phyloP scores from a whole-genome alignment of 495 filamentous ascomycete species.

The Hypomontagnella submonticulosa region DNA sequence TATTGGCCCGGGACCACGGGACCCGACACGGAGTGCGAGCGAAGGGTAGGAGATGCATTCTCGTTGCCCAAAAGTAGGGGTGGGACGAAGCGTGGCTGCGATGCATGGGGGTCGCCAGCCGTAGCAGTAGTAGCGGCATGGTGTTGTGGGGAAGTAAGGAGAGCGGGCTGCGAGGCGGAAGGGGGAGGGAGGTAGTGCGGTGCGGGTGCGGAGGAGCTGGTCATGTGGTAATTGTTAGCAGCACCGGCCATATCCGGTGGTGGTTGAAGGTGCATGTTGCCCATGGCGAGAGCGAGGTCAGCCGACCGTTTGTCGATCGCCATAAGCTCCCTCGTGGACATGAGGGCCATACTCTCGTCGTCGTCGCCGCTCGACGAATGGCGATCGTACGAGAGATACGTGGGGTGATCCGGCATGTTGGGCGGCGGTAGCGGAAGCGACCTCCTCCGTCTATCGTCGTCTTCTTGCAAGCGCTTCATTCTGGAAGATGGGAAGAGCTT shows the following conservation, averaged over 20 bases:
- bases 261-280: conserved; percentile 45
- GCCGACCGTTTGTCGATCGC: conserved; percentile 50
- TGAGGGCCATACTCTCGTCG: conserved; percentile 49
- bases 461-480: conserved; percentile 49
- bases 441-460: conserved; percentile 25
- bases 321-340: conserved; percentile 59
- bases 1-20: conserved; percentile 21
- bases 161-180: conserved; percentile 42
- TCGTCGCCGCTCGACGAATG: conserved; percentile 48
- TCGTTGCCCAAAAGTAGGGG: conserved; percentile 36
- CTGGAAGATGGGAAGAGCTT: conserved; percentile 55
- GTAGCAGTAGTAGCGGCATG: conserved; percentile 16
- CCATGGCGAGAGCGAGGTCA: conserved; percentile 48
- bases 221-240: conserved; percentile 34
- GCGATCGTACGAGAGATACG: conserved; percentile 50
- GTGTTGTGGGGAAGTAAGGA: conserved; percentile 23
- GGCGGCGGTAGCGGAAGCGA: conserved; percentile 26
- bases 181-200: conserved; percentile 43
- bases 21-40: conserved; percentile 1
- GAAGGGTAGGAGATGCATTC: conserved; percentile 33
- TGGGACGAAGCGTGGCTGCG: conserved; percentile 49
- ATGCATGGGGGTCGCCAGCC: conserved; percentile 1
- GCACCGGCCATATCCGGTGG: conserved; percentile 35
- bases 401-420: conserved; percentile 33
- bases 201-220: conserved; percentile 9